phyloP scores from a whole-genome alignment of 345 rosid species.

The Iberis pinnata region DNA sequence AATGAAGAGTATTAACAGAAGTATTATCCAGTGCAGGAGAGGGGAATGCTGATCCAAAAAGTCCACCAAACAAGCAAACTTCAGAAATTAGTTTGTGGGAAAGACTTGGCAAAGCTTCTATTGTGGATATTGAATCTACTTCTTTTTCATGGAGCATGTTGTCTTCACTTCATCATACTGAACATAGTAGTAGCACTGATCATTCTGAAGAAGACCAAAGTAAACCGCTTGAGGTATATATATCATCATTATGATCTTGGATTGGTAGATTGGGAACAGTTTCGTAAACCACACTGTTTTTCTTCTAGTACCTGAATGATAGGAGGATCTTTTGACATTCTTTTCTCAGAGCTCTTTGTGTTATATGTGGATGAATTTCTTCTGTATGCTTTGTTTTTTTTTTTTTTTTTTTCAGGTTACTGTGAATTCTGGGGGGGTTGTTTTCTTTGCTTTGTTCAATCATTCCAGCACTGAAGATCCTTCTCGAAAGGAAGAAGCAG shows the following conservation, averaged over 20 bases:
- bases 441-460: conserved; percentile 87
- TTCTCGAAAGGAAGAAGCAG: conserved; percentile 71
- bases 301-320: not conserved
- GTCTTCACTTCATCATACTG: conserved; percentile 95
- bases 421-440: conserved; percentile 98
- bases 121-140: conserved; percentile 56
- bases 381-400: conserved; percentile 1
- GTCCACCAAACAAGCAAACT: conserved; percentile 42
- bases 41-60: conserved; percentile 39
- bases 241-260: conserved; percentile 6
- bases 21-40: conserved; percentile 53
- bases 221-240: conserved; percentile 83
- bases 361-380: not conserved
- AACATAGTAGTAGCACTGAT: conserved; percentile 75
- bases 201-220: conserved; percentile 81
- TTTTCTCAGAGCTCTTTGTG: not conserved
- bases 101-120: conserved; percentile 74
- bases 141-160: conserved; percentile 84
- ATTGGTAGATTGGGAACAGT: conserved; percentile 5
- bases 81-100: conserved; percentile 79
- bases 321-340: not conserved
- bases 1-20: conserved; percentile 3
- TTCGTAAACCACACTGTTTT: not conserved
- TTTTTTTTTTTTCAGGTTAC: conserved; percentile 55
- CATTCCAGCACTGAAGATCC: conserved; percentile 41